phyloP scores from a whole-genome alignment of 1,139 yeast genomes.

The Kodamaea arcana region DNA sequence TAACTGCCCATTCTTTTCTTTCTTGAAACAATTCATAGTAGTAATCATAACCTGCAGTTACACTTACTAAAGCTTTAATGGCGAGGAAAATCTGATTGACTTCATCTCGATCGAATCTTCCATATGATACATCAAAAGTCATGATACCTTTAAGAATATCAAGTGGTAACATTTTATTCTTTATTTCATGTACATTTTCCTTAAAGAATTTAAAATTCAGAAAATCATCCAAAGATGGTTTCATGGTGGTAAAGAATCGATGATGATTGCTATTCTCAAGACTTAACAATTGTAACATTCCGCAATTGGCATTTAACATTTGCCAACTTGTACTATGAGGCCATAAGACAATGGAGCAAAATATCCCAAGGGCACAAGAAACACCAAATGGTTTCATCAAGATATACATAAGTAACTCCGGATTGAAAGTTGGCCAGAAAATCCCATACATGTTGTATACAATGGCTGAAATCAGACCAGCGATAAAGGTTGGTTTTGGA shows the following conservation, averaged over 20 bases:
- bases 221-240: slow-evolving; percentile 27
- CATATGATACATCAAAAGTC: slow-evolving; percentile 24
- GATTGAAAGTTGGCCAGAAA: slow-evolving; percentile 26
- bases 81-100: slow-evolving; percentile 24
- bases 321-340: slow-evolving; percentile 29
- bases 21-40: slow-evolving; percentile 30
- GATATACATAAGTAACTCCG: slow-evolving; percentile 16
- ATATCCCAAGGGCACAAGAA: slow-evolving; percentile 19
- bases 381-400: slow-evolving; percentile 26
- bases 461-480: slow-evolving; percentile 20
- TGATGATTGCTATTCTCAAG: slow-evolving; percentile 19
- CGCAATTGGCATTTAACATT: slow-evolving; percentile 18
- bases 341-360: slow-evolving; percentile 20
- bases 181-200: slow-evolving; percentile 17
- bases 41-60: slow-evolving; percentile 27
- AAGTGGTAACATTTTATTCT: slow-evolving; percentile 19
- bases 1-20: slow-evolving; percentile 18
- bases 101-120: slow-evolving; percentile 29
- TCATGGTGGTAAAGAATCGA: slow-evolving; percentile 23
- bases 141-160: slow-evolving; percentile 12
- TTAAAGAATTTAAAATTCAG: slow-evolving; percentile 20
- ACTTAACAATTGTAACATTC: slow-evolving; percentile 15
- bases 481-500: slow-evolving; percentile 19
- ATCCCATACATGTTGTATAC: slow-evolving; percentile 25
- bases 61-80: slow-evolving; percentile 21